These are phyloP conservation scores for Rhodotorula graminis DNA, from an alignment of 768 basidiomycete genomes.

Conservation along the genomic window DNA sequence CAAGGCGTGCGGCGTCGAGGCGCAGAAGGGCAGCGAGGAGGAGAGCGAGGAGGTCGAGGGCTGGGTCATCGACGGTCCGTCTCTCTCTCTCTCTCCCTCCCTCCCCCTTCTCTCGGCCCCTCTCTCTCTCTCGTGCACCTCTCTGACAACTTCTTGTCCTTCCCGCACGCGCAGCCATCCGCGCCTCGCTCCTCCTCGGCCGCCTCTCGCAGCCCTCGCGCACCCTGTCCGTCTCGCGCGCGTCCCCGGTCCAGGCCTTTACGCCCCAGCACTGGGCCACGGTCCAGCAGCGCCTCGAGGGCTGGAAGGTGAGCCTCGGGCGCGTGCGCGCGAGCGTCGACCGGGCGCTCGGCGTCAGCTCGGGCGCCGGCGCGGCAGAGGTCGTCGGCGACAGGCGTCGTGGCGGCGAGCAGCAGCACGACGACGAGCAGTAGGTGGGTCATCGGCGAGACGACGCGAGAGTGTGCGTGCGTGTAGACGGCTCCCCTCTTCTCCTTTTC, in stretches of 20 bases:
- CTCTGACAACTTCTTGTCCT: neutral
- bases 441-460: too few species aligned
- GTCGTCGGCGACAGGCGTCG: neutral
- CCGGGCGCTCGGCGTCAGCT: neutral
- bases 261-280: constrained; percentile 73
- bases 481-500: too few species aligned
- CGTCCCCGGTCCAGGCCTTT: constrained; percentile 55
- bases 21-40: constrained; percentile 49
- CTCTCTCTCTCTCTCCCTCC: too few species aligned
- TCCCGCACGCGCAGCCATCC: constrained; percentile 58
- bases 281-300: constrained; percentile 66
- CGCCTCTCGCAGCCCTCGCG: constrained; percentile 78
- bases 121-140: neutral
- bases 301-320: constrained; percentile 53
- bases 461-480: too few species aligned
- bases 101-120: too few species aligned
- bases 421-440: neutral
- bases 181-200: constrained; percentile 69
- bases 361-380: neutral
- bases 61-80: constrained; percentile 78
- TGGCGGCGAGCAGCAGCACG: neutral
- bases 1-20: constrained; percentile 50
- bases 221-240: constrained; percentile 65
- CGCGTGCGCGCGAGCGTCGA: neutral
- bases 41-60: constrained; percentile 62